A percentile compares a stretch with the other conserved stretches of the same genome.
Evolutionary conservation across 805 yeast species (phyloP).

Genomic region (Pichia exigua): DNA sequence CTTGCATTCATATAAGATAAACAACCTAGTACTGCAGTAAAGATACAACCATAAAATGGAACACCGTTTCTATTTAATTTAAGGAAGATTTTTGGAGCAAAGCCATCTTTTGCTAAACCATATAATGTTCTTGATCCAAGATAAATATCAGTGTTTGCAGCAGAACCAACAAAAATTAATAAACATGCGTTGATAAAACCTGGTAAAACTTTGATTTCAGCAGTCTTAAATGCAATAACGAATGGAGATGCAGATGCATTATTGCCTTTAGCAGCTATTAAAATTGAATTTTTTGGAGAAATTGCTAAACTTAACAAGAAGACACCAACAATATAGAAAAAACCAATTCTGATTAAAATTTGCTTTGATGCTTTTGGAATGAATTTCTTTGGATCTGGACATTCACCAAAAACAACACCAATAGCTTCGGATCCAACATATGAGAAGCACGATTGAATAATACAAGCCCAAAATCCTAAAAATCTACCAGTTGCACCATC

Average conservation of each 20-base stretch:
- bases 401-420: constrained; percentile 42
- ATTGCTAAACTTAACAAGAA: constrained; percentile 44
- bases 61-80: constrained; percentile 64
- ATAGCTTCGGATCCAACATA: constrained; percentile 45
- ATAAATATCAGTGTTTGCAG: constrained; percentile 58
- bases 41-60: constrained; percentile 31
- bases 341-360: constrained; percentile 44
- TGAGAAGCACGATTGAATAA: constrained; percentile 34
- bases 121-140: constrained; percentile 56
- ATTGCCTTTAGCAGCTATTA: constrained; percentile 37
- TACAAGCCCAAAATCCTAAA: constrained; percentile 36
- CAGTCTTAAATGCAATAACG: constrained; percentile 52
- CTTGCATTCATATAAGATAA: constrained; percentile 12
- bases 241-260: constrained; percentile 62
- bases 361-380: constrained; percentile 45
- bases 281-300: constrained; percentile 37
- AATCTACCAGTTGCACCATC: constrained; percentile 39
- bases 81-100: constrained; percentile 47
- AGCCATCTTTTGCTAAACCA: constrained; percentile 55
- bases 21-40: constrained; percentile 12
- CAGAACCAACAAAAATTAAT: constrained; percentile 46
- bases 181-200: constrained; percentile 59
- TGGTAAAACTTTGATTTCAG: constrained; percentile 50
- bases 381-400: constrained; percentile 39
- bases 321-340: constrained; percentile 43